These are phyloP conservation scores for Apiospora kogelbergensis DNA, from an alignment of 2,329 filamentous ascomycete species.

Conservation along the genomic window DNA sequence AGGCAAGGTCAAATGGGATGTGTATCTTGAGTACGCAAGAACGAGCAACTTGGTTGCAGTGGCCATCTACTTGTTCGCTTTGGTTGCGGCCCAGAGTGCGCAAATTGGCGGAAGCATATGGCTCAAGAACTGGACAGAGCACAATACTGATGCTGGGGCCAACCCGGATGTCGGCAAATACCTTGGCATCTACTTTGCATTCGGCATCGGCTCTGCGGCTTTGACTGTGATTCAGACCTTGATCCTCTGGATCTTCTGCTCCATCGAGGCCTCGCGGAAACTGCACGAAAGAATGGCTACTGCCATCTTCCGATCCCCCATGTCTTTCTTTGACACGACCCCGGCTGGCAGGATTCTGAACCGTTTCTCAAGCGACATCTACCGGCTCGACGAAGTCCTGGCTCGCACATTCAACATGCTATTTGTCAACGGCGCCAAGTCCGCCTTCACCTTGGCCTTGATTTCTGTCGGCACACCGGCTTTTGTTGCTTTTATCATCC, in stretches of 20 bases:
- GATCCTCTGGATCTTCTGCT: conserved; percentile 99
- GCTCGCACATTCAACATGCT: conserved; percentile 98
- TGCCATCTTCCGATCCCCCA: conserved; percentile 94
- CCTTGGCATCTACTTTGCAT: conserved; percentile 92
- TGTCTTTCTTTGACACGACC: conserved; percentile 98
- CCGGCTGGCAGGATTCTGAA: conserved; percentile 96
- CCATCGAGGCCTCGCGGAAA: conserved; percentile 96
- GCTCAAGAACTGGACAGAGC: conserved; percentile 90
- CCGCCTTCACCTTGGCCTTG: conserved; percentile 80
- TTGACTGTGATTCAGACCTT: conserved; percentile 90
- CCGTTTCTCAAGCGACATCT: conserved; percentile 87
- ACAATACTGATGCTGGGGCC: conserved; percentile 64
- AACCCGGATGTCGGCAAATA: conserved; percentile 85
- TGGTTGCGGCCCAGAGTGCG: conserved; percentile 78
- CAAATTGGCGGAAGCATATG: conserved; percentile 85
- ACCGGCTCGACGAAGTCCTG: conserved; percentile 86
- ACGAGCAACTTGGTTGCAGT: conserved; percentile 90
- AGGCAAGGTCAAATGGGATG: conserved; percentile 94
- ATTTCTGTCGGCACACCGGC: conserved; percentile 80
- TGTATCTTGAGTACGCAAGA: conserved; percentile 93
- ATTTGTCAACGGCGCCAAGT: conserved; percentile 73
- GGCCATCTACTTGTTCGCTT: conserved; percentile 70
- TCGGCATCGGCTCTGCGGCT: conserved; percentile 82
- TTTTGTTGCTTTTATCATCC: conserved; percentile 79
- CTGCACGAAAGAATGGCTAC: conserved; percentile 96